Base-by-base conservation (phyloP, 352 stramenopile species). In the Globisporangium perplexum region DNA sequence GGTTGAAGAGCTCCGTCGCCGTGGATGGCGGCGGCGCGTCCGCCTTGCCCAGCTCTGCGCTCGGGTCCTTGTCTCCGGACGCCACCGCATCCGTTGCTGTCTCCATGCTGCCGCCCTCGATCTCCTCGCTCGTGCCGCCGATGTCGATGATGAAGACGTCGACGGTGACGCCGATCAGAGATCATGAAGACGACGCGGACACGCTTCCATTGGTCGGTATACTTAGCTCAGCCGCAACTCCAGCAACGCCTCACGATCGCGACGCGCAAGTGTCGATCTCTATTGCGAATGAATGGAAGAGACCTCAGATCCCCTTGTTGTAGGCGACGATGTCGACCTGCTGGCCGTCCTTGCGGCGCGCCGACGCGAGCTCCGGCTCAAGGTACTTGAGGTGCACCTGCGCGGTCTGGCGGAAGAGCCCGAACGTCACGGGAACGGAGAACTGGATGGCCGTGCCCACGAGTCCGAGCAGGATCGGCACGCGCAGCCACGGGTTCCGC, bases 351-450 rank as follows among this genome's bases (percentile, higher is more conserved):
- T 74, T 74, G 14, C 66, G 64, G 36, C 31, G 71, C 33, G 57
- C 57, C 20, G 60, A 35, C 6, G 68, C 62, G 50, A 91, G 61
- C 53, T 90, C 69, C 8, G 78, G 72, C 51, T 95, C 85, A 10
- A 95, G 65, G 36, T 84, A 77, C 35, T 74, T 70, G 23, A 68
- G 58, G 31, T 81, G 55, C 10, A 92, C 60, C 59, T 89, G 77
- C 52, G 83, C 83, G 4, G 82, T 89, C 55, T 92, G 85, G 20
- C 80, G 77, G 66, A 95, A 95, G 26, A 95, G 68, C 20, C 80
- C 85, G 50, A 95, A 95, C 45, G 85, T 95, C 24, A 93, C 54
- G 4, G 85, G 85, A 46, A 95, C 85, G 5, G 82, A 89, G 65
- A 88, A 86, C 60, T 93, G 80, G 56, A 95, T 95, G 17, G 76